Evolutionary conservation across 2,329 filamentous ascomycete species (phyloP), one percentile per base, ranked within the genome.

Genomic region (Paradendryphiella salina): DNA sequence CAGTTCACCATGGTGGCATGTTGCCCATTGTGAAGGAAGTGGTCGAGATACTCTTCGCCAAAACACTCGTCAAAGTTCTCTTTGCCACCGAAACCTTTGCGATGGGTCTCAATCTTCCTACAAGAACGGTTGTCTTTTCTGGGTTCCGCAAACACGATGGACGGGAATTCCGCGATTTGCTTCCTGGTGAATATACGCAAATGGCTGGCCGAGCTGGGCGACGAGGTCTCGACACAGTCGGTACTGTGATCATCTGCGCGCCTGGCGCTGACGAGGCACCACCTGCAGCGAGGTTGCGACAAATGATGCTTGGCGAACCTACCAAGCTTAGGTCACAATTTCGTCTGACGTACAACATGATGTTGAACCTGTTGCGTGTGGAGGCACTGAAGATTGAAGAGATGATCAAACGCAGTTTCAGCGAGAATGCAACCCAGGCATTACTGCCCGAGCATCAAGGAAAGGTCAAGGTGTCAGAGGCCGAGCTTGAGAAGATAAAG

Each of bases 331-430:
- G 91, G 38, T 97, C 93, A 5, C 94, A 99, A 69, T 99, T 99
- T 79, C 85, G 94, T 54, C 80, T 99, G 39, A 99, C 95, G 0
- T 99, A 99, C 79, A 99, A 97, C 75, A 99, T 99, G 94, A 99
- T 99, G 54, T 79, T 99, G 23, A 99, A 97, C 67, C 79, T 99
- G 26, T 80, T 99, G 40, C 87, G 94, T 29, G 94, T 99, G 2
- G 94, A 99, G 73, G 94, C 94, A 2, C 77, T 99, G 59, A 97
- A 96, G 77, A 97, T 99, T 63, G 94, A 99, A 72, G 94, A 99
- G 75, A 99, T 99, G 94, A 99, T 99, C 79, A 99, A 99, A 81
- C 88, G 94, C 60, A 96, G 92, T 72, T 99, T 99, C 79, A 96
- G 93, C 44, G 94, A 99, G 73, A 94, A 99, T 74, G 93, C 93